Evolutionary conservation across 164 flowering plant genomes (phyloP).

Genomic region (Akebia trifoliata): DNA sequence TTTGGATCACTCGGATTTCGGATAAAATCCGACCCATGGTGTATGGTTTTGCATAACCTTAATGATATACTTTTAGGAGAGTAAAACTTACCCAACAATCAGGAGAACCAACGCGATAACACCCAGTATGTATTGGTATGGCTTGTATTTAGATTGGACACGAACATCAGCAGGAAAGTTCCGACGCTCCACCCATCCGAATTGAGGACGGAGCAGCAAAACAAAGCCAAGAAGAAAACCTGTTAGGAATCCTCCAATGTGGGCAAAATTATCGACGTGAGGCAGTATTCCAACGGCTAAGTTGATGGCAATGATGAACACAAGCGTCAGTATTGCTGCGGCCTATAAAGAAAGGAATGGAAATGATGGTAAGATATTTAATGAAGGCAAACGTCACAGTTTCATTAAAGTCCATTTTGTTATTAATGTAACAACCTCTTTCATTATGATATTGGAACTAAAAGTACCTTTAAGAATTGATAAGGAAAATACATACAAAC

Average conservation of each 20-base stretch:
- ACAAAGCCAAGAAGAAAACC: slow-evolving; percentile 83
- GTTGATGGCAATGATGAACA: slow-evolving; percentile 59
- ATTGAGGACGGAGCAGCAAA: slow-evolving; percentile 69
- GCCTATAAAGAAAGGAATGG: slow-evolving; percentile 31
- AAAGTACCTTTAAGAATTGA: no score
- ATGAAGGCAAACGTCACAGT: no score
- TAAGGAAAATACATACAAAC: no score
- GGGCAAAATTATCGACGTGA: slow-evolving; percentile 75
- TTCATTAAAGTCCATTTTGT: no score
- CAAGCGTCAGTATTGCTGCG: slow-evolving; percentile 65
- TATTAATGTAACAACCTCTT: no score
- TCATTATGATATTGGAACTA: no score
- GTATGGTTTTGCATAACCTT: no score
- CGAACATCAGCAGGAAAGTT: slow-evolving; percentile 37
- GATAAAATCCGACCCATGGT: no score
- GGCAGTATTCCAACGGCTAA: slow-evolving; percentile 80
- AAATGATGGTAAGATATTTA: background rate
- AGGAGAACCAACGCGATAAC: slow-evolving; percentile 46
- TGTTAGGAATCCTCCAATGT: slow-evolving; percentile 76
- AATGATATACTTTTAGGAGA: no score
- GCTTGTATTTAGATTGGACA: slow-evolving; percentile 55
- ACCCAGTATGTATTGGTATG: slow-evolving; percentile 59
- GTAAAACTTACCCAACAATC: slow-evolving; percentile 56
- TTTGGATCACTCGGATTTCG: no score
- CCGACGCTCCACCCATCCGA: slow-evolving; percentile 62